A percentile compares a stretch with the other conserved stretches of the same genome.
phyloP scores from a whole-genome alignment of 768 basidiomycete genomes.

The Rhizopogon sp. region DNA sequence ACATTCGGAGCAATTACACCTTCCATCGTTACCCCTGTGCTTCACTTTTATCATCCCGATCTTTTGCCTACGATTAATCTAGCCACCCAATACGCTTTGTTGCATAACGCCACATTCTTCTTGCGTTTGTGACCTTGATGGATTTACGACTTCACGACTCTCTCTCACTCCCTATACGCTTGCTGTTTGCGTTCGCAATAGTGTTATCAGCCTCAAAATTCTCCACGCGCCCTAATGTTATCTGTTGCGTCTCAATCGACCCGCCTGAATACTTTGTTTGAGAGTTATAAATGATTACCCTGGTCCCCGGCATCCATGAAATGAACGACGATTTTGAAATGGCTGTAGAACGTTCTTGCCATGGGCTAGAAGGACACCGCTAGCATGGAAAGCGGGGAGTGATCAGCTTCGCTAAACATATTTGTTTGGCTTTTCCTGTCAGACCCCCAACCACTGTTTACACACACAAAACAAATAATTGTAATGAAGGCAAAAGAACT shows the following conservation, averaged over 20 bases:
- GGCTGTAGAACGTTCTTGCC: too few relatives aligned
- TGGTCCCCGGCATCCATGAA: too few relatives aligned
- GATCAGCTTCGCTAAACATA: too few relatives aligned
- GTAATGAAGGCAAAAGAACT: too few relatives aligned
- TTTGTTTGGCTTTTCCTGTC: too few relatives aligned
- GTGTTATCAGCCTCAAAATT: background rate
- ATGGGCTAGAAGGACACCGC: too few relatives aligned
- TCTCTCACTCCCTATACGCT: background rate
- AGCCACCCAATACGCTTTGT: background rate
- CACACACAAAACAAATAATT: too few relatives aligned
- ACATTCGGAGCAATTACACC: background rate
- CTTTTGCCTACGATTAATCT: background rate
- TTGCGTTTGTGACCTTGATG: background rate
- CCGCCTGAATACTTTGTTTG: background rate
- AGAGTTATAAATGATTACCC: background rate
- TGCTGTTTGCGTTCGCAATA: background rate
- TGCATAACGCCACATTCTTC: background rate
- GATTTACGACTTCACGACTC: conserved; percentile 1
- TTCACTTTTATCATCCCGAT: background rate
- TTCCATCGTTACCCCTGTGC: background rate
- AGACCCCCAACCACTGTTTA: too few relatives aligned
- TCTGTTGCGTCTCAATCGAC: background rate
- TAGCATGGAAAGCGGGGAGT: too few relatives aligned
- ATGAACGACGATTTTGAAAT: too few relatives aligned
- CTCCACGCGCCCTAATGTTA: background rate